Conservation (phyloP, 2,329 filamentous ascomycete genomes). For the Metarhizium anisopliae region DNA sequence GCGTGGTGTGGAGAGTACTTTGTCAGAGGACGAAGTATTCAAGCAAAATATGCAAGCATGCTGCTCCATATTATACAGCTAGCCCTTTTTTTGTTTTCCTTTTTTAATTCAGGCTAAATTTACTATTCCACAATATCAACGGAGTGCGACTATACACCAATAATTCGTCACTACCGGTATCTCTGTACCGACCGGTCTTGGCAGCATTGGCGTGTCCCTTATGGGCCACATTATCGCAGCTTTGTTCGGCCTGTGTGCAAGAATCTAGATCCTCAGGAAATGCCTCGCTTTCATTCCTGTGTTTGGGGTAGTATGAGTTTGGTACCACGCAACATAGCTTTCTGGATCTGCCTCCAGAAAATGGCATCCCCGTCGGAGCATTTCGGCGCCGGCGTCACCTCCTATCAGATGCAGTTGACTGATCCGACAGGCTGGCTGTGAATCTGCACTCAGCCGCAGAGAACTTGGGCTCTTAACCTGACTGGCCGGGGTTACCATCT, state of each 20-base stretch:
- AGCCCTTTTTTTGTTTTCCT: neutral
- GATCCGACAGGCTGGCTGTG: constrained; percentile 3
- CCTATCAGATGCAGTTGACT: neutral
- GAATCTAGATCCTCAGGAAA: neutral
- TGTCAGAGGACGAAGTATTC: no score
- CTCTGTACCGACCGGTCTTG: neutral
- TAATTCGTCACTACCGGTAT: neutral
- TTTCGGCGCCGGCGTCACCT: neutral
- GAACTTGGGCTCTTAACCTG: neutral
- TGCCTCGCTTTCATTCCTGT: neutral
- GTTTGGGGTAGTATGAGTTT: neutral
- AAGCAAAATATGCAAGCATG: no score
- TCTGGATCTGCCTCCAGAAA: neutral
- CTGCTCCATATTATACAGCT: no score
- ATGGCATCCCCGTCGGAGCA: neutral
- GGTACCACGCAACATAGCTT: neutral
- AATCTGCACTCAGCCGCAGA: constrained; percentile 3
- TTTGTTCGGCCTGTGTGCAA: neutral
- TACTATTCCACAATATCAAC: neutral
- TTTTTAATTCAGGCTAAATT: neutral
- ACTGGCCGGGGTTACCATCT: neutral
- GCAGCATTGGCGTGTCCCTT: neutral
- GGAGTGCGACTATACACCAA: neutral
- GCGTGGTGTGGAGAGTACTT: no score
- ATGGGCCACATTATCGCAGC: neutral